phyloP scores from a whole-genome alignment of 1,139 yeast species.

The Taphrina flavorubra region DNA sequence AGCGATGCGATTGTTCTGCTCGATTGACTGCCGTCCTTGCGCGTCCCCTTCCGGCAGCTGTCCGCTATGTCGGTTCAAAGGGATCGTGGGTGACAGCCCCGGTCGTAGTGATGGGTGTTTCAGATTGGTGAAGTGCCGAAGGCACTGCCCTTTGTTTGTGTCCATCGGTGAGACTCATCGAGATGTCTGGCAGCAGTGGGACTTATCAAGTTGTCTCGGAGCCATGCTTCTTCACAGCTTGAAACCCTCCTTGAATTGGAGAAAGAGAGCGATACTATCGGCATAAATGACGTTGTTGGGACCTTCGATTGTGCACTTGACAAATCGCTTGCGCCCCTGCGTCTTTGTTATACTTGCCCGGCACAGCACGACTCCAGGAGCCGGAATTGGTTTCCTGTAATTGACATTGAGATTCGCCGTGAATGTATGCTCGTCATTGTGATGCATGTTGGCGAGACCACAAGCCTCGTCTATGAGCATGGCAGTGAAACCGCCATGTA shows the following conservation, averaged over 20 bases:
- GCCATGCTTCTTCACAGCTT: slow-evolving; percentile 1
- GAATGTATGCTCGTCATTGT: slow-evolving; percentile 19
- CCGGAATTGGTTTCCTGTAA: slow-evolving; percentile 30
- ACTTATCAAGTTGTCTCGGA: slow-evolving; percentile 4
- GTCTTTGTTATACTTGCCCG: slow-evolving; percentile 20
- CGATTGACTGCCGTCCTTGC: neutral
- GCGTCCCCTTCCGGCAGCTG: neutral
- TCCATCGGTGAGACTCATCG: no score
- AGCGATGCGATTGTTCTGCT: neutral
- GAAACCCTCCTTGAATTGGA: slow-evolving; percentile 18
- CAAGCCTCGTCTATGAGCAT: slow-evolving; percentile 32
- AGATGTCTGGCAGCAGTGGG: neutral
- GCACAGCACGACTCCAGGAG: slow-evolving; percentile 30
- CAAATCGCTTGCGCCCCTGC: slow-evolving; percentile 30
- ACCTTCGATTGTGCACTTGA: slow-evolving; percentile 31
- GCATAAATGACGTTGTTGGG: slow-evolving; percentile 28
- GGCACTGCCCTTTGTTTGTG: no score
- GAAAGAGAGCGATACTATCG: slow-evolving; percentile 20
- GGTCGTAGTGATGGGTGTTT: neutral
- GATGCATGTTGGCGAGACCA: slow-evolving; percentile 14
- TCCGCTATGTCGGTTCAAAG: no score
- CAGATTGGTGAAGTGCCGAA: neutral
- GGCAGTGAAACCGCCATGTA: slow-evolving; percentile 37
- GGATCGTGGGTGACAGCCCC: no score
- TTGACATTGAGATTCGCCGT: slow-evolving; percentile 33